Evolutionary conservation across 768 basidiomycete genomes (phyloP).

Genomic region (Podaxis sp.): DNA sequence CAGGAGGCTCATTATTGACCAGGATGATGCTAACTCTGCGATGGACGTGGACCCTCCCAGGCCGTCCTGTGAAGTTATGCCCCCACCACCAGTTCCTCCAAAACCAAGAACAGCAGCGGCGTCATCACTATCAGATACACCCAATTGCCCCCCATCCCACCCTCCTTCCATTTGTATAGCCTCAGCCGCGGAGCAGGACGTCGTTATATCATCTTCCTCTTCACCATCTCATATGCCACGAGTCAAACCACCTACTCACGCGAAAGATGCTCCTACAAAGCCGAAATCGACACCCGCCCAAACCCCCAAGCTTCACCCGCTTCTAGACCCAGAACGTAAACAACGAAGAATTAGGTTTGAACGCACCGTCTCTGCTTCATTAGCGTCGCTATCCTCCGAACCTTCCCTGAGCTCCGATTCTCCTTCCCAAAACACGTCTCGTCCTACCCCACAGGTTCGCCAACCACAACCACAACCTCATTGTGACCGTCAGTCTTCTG

Average conservation of each 20-base stretch:
- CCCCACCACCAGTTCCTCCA: constrained; percentile 16
- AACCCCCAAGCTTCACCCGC: constrained; percentile 11
- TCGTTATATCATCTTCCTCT: not conserved
- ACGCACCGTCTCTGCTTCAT: constrained; percentile 8
- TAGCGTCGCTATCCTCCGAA: not conserved
- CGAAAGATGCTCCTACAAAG: constrained; percentile 7
- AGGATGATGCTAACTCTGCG: not conserved
- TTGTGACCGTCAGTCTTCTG: constrained; percentile 14
- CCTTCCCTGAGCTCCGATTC: constrained; percentile 1
- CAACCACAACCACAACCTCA: not conserved
- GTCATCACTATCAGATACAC: not conserved
- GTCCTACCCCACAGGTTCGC: not conserved
- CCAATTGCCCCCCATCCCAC: constrained; percentile 5
- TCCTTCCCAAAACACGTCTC: constrained; percentile 2
- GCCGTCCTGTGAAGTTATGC: constrained; percentile 11
- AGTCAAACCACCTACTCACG: not conserved
- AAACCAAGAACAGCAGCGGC: constrained; percentile 2
- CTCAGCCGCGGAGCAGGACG: not conserved
- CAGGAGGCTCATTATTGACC: not conserved
- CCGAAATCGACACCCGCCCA: constrained; percentile 11
- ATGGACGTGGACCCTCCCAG: constrained; percentile 5
- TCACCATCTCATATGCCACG: not conserved
- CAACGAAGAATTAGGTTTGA: constrained; percentile 7
- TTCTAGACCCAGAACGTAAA: constrained; percentile 6
- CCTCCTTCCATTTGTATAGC: constrained; percentile 14